phyloP scores from a whole-genome alignment of 192 early-diverging fungal species.

The Podila epicladia region DNA sequence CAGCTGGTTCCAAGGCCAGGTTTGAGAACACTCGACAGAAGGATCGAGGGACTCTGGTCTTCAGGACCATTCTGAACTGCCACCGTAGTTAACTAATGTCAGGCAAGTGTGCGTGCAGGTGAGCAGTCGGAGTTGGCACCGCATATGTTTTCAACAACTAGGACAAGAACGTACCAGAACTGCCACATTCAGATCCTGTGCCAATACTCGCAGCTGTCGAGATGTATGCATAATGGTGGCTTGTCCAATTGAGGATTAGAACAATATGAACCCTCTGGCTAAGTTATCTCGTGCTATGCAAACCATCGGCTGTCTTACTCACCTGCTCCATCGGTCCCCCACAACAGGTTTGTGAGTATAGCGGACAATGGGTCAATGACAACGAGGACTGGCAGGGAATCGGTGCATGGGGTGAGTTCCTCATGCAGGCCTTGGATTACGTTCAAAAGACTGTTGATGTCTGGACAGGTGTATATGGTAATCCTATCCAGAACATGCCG shows the following conservation, averaged over 20 bases:
- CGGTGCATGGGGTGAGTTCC: not conserved
- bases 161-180: slow-evolving; percentile 12
- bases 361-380: slow-evolving; percentile 19
- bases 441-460: slow-evolving; percentile 21
- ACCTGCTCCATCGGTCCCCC: slow-evolving; percentile 18
- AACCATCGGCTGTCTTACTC: not conserved
- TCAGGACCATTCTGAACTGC: slow-evolving; percentile 20
- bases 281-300: not conserved
- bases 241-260: slow-evolving; percentile 8
- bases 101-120: not conserved
- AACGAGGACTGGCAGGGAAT: not conserved
- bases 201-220: slow-evolving; percentile 20
- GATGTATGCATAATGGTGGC: slow-evolving; percentile 42
- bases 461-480: slow-evolving; percentile 22
- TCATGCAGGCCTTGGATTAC: slow-evolving; percentile 8
- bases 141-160: not conserved
- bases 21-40: slow-evolving; percentile 21
- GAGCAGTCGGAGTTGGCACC: too few species aligned
- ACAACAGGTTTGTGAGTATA: slow-evolving; percentile 10
- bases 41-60: slow-evolving; percentile 36
- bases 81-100: slow-evolving; percentile 13
- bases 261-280: not conserved
- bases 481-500: slow-evolving; percentile 19
- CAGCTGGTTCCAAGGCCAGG: slow-evolving; percentile 25
- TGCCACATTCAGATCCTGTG: slow-evolving; percentile 10